These are phyloP conservation scores for Trichoderma lentiforme DNA, from an alignment of 2,329 filamentous ascomycete species.

Conservation along the genomic window DNA sequence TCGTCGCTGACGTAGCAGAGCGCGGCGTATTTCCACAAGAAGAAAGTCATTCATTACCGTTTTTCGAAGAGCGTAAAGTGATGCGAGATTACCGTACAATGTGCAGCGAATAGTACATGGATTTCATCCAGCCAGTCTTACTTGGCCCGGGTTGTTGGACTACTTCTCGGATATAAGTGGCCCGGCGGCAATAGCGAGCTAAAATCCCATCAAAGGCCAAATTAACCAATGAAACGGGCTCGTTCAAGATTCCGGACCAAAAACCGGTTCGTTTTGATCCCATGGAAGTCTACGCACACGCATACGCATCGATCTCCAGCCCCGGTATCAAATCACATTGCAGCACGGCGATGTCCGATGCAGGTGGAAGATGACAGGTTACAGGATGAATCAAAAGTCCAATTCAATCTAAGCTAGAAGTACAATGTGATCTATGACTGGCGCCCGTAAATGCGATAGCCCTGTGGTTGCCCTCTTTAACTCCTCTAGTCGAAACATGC, in stretches of 20 bases:
- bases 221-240: background rate
- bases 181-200: constrained; percentile 1
- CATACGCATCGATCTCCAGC: background rate
- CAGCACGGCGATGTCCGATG: background rate
- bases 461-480: constrained; percentile 1
- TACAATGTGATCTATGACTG: constrained; percentile 3
- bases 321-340: background rate
- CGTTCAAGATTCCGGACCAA: background rate
- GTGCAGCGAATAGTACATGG: background rate
- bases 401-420: background rate
- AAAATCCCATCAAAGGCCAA: background rate
- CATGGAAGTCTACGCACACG: background rate
- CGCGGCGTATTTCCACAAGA: background rate
- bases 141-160: background rate
- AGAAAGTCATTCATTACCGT: background rate
- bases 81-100: background rate
- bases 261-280: background rate
- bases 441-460: background rate
- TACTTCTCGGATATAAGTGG: constrained; percentile 10
- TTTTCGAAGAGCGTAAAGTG: background rate
- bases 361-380: background rate
- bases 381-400: background rate
- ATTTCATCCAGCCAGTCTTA: background rate
- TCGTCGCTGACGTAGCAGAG: background rate
- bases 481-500: background rate